Evolutionary conservation across 1,284 basidiomycete genomes (phyloP), one percentile per base, ranked within the genome.

Genomic region (Lentinula novae-zelandiae): DNA sequence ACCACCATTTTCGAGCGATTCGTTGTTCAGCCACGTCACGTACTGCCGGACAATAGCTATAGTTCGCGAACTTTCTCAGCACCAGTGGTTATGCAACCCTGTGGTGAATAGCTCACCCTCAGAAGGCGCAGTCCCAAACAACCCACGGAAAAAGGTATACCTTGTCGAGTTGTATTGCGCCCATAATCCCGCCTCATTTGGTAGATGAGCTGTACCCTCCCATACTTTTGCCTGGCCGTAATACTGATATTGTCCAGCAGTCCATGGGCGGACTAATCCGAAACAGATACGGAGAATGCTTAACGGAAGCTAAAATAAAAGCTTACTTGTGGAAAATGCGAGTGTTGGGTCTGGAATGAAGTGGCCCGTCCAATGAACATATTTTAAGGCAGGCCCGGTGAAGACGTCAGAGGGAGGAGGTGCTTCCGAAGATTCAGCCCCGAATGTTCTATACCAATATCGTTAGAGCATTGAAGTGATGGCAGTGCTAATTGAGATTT

Each of bases 21-120:
- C 70, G 61, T 69, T 71, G 59, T 71, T 71, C 15, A 71, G 57
- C 70, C 70, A 71, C 1, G 68, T 66, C n/a, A 71, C 68, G 39
- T 66, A 69, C 59, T 71, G 70, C 5, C 69, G 65, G 50, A 64
- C 64, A 15, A 70, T 49, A 33, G 70, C 69, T 68, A 33, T 5
- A 9, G 27, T 27, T 31, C 17, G 36, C 17, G 46, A 15, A 36
- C 33, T 6, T n/a, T 8, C 4, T 39, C 42, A 46, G 17, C n/a
- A 40, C 42, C 40, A 13, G 22, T 17, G 27, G 46, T 31, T 15
- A 42, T 8, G 42, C 53, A 51, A 58, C 22, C 10, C 15, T 31
- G 15, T 10, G 10, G 36, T 13, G 20, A 15, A 54, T 10, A 53
- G 27, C 62, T 58, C 20, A 62, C 67, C 63, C 64, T 71, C 67